These are phyloP conservation scores for Sugiyamaella chiloensis DNA, from an alignment of 805 yeast genomes.

Conservation along the genomic window DNA sequence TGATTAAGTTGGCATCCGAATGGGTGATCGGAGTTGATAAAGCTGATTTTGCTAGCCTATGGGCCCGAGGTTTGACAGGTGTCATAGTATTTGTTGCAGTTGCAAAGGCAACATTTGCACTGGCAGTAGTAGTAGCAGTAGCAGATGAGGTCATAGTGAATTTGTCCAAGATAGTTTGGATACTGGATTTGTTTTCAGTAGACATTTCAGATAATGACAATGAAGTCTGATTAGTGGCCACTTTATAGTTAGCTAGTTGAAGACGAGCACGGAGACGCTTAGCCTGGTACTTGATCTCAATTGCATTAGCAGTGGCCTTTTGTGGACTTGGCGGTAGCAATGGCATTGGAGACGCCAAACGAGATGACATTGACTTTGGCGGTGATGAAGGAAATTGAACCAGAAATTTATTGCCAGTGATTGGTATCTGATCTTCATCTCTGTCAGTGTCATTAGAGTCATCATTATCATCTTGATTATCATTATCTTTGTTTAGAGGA, in stretches of 20 bases:
- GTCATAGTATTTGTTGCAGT: no score
- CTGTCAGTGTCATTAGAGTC: neutral
- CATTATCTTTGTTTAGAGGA: no score
- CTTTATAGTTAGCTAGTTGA: slow-evolving; percentile 35
- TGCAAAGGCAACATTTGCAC: no score
- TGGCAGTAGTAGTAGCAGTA: no score
- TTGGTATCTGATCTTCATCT: neutral
- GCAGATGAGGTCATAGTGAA: no score
- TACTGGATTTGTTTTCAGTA: slow-evolving; percentile 14
- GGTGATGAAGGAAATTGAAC: slow-evolving; percentile 9
- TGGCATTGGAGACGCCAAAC: slow-evolving; percentile 20
- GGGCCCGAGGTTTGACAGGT: slow-evolving; percentile 6
- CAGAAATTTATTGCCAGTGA: no score
- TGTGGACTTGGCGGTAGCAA: slow-evolving; percentile 13
- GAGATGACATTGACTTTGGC: slow-evolving; percentile 12
- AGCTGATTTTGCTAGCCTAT: neutral
- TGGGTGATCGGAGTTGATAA: slow-evolving; percentile 2
- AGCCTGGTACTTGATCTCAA: slow-evolving; percentile 20
- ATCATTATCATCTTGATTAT: neutral
- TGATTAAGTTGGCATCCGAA: neutral
- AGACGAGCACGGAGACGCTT: slow-evolving; percentile 30
- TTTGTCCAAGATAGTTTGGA: slow-evolving; percentile 1
- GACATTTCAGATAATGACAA: slow-evolving; percentile 28
- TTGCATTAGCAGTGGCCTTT: slow-evolving; percentile 12
- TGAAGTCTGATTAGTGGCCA: slow-evolving; percentile 31